Evolutionary conservation across 2,329 filamentous ascomycete species (phyloP).

Genomic region (Ambrosiella cleistominuta): DNA sequence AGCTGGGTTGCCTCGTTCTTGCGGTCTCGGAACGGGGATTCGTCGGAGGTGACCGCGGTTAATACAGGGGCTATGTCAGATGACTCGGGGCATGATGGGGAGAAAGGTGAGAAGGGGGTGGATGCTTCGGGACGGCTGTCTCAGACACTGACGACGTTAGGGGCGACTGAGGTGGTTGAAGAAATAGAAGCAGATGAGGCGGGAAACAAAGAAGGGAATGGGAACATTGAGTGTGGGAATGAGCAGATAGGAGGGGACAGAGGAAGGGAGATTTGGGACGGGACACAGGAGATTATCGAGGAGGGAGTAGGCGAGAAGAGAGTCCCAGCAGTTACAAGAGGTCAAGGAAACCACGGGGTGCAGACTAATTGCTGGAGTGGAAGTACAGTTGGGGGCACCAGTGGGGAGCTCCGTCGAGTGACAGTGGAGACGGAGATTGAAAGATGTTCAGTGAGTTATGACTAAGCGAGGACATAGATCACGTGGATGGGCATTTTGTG

Average conservation of each 20-base stretch:
- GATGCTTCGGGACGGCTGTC: too few relatives aligned
- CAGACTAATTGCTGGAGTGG: neutral
- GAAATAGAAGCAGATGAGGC: too few relatives aligned
- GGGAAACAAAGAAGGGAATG: too few relatives aligned
- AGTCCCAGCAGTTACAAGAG: neutral
- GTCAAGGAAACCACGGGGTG: neutral
- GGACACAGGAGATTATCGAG: neutral
- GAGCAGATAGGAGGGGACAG: too few relatives aligned
- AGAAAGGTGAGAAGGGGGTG: too few relatives aligned
- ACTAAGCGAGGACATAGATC: neutral
- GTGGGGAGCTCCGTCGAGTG: neutral
- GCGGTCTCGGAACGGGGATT: neutral
- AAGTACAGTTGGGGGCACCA: neutral
- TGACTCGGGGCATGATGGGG: too few relatives aligned
- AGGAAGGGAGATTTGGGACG: neutral
- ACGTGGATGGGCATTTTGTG: too few relatives aligned
- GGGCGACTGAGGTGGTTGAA: too few relatives aligned
- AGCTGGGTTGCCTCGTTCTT: conserved; percentile 9
- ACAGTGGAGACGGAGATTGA: neutral
- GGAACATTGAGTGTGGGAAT: too few relatives aligned
- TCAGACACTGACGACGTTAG: too few relatives aligned
- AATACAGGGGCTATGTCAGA: too few relatives aligned
- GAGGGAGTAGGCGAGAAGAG: neutral
- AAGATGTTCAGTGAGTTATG: neutral
- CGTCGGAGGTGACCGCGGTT: neutral